Evolutionary conservation across 192 early-diverging fungal species (phyloP).

Genomic region (Coemansia sp.): DNA sequence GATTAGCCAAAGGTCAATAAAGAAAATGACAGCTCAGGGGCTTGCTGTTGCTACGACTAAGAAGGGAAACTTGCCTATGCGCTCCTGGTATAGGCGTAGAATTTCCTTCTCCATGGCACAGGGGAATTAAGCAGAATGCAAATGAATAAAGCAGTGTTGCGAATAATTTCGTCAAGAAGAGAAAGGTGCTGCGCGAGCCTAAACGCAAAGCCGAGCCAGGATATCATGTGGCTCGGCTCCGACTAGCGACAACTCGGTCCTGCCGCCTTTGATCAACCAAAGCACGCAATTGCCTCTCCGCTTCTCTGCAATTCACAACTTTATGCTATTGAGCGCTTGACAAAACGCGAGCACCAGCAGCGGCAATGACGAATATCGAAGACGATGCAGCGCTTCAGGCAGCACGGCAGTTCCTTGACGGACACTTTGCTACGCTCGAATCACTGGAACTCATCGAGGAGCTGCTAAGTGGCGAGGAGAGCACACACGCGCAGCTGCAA

Average conservation of each 20-base stretch:
- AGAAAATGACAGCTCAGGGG: neutral
- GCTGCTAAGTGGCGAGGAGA: slow-evolving; percentile 41
- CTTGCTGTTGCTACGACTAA: neutral
- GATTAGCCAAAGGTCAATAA: neutral
- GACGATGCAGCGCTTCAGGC: slow-evolving; percentile 1
- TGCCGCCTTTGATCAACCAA: too few relatives aligned
- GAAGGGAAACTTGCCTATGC: slow-evolving; percentile 40
- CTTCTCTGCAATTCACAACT: neutral
- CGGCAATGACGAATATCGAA: neutral
- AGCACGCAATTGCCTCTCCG: too few relatives aligned
- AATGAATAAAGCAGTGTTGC: neutral
- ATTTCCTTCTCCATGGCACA: slow-evolving; percentile 51
- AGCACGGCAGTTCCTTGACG: slow-evolving; percentile 38
- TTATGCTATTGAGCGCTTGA: neutral
- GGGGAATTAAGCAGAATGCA: neutral
- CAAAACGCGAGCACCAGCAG: neutral
- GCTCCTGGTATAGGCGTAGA: slow-evolving; percentile 50
- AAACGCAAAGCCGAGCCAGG: neutral
- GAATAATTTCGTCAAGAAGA: too few relatives aligned
- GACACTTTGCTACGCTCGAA: slow-evolving; percentile 43
- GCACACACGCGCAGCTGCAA: slow-evolving; percentile 30
- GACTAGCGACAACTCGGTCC: too few relatives aligned
- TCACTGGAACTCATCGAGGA: slow-evolving; percentile 45
- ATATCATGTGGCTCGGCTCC: neutral
- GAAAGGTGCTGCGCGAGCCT: neutral